Conservation (phyloP, 176 grass and related monocot species). For the Bromus sterilis region DNA sequence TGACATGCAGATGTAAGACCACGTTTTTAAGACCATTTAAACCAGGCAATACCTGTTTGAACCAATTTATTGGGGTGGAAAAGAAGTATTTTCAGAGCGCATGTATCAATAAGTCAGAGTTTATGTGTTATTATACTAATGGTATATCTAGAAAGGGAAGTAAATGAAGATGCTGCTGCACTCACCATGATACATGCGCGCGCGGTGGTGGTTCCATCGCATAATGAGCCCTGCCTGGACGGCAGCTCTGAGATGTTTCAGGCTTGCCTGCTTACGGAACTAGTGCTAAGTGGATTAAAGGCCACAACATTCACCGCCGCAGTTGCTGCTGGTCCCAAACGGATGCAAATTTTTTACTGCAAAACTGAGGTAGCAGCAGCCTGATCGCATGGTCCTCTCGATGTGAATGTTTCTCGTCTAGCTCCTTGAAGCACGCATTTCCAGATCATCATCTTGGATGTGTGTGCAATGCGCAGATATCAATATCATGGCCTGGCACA, state of each 20-base stretch:
- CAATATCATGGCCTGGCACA: neutral
- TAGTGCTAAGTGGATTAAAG: constrained; percentile 14
- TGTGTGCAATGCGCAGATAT: neutral
- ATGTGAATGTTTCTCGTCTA: constrained; percentile 5
- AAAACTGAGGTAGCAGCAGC: constrained; percentile 1
- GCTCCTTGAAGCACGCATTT: constrained; percentile 13
- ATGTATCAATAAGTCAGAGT: neutral
- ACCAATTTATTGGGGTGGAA: neutral
- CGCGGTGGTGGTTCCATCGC: constrained; percentile 11
- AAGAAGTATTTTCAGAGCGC: neutral
- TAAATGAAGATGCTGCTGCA: constrained; percentile 15
- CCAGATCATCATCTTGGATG: neutral
- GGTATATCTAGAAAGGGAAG: constrained; percentile 24
- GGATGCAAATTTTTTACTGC: constrained; percentile 20
- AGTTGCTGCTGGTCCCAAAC: neutral
- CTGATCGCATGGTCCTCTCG: constrained; percentile 17
- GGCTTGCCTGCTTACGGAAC: constrained; percentile 29
- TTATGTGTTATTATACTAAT: constrained; percentile 17
- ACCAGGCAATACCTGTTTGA: neutral
- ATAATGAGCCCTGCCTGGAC: constrained; percentile 49
- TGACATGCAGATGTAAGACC: neutral
- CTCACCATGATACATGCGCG: neutral
- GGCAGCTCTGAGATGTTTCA: constrained; percentile 21
- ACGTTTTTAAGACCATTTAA: neutral
- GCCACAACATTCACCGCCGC: constrained; percentile 12